Evolutionary conservation across 495 filamentous ascomycete genomes (phyloP).

Genomic region (Thozetella sp.): DNA sequence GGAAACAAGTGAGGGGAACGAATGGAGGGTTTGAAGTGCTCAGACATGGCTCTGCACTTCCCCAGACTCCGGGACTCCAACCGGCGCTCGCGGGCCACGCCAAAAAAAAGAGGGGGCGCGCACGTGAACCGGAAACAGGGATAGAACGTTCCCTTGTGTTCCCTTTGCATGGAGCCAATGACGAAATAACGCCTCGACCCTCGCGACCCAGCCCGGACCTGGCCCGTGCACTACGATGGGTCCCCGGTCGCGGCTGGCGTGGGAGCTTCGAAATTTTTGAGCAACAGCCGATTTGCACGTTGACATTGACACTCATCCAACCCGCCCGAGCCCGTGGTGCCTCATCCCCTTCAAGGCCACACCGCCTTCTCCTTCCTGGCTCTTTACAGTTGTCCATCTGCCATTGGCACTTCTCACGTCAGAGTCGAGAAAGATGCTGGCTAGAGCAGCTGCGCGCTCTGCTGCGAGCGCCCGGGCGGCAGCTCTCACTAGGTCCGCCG

Average conservation of each 20-base stretch:
- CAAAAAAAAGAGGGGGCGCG: slow-evolving; percentile 1
- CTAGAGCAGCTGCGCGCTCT: slow-evolving; percentile 39
- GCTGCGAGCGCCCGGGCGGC: slow-evolving; percentile 18
- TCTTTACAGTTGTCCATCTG: neutral
- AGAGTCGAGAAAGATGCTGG: slow-evolving; percentile 33
- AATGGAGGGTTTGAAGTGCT: slow-evolving; percentile 1
- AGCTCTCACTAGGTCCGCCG: slow-evolving; percentile 22
- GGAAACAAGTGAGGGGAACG: slow-evolving; percentile 21
- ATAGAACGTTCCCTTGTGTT: neutral
- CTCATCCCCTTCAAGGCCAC: no score
- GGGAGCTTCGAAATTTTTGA: slow-evolving; percentile 2
- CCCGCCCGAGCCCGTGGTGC: no score
- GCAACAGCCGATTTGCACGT: neutral
- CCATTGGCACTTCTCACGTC: neutral
- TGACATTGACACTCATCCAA: neutral
- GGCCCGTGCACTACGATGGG: neutral
- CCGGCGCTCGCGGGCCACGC: neutral
- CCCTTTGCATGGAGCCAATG: neutral
- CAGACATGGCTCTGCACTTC: slow-evolving; percentile 1
- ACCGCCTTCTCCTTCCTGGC: neutral
- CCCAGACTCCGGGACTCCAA: slow-evolving; percentile 1
- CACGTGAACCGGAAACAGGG: slow-evolving; percentile 3
- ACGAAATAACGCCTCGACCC: neutral
- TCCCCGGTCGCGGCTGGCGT: neutral
- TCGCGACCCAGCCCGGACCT: neutral